These are phyloP conservation scores for Irpex sp. DNA, from an alignment of 1,284 basidiomycete species.

Conservation along the genomic window DNA sequence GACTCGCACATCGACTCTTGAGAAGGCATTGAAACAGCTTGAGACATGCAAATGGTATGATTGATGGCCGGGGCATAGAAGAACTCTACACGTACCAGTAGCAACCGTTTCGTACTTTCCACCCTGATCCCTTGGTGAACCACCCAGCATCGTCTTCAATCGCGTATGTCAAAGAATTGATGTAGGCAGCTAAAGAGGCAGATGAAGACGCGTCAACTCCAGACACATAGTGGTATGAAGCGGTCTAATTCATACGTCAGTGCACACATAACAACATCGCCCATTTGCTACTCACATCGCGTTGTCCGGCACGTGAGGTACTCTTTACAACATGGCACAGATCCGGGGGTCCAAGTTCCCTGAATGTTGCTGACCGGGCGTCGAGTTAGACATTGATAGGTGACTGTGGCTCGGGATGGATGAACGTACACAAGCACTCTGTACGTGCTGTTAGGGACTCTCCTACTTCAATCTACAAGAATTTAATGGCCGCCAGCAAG, in stretches of 20 bases:
- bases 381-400: conserved; percentile 17
- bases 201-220: conserved; percentile 97
- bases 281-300: conserved; percentile 65
- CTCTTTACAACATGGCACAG: conserved; percentile 95
- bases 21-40: conserved; percentile 98
- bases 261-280: conserved; percentile 3
- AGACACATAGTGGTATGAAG: conserved; percentile 94
- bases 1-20: conserved; percentile 93
- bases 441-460: conserved; percentile 90
- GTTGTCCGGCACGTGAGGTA: conserved; percentile 77
- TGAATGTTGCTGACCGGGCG: conserved; percentile 71
- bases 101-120: conserved; percentile 92
- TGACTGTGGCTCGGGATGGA: background rate
- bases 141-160: conserved; percentile 91
- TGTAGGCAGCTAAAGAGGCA: conserved; percentile 95
- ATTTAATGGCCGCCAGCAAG: conserved; percentile 2
- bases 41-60: background rate
- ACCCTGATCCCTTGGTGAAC: conserved; percentile 86
- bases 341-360: conserved; percentile 96
- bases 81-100: conserved; percentile 70
- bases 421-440: conserved; percentile 80
- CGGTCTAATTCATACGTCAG: conserved; percentile 49
- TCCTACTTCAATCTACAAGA: conserved; percentile 78
- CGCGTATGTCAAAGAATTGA: conserved; percentile 95
- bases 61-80: background rate